phyloP scores from a whole-genome alignment of 2,329 filamentous ascomycete species.

The Sporothrix protearum region DNA sequence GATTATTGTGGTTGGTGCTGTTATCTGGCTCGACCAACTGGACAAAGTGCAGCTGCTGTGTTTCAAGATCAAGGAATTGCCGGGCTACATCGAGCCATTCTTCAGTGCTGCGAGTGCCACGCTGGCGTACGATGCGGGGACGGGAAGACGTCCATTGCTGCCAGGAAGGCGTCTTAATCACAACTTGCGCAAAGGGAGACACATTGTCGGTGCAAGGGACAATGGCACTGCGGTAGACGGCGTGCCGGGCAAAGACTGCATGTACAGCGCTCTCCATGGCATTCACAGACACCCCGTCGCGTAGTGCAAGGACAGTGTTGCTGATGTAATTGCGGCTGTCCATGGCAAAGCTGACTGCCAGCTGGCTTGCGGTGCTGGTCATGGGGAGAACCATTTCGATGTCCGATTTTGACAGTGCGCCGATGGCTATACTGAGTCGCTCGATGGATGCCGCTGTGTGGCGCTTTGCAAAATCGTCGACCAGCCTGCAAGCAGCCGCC shows the following conservation, averaged over 20 bases:
- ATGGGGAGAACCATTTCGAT: conserved; percentile 36
- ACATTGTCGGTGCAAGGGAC: conserved; percentile 35
- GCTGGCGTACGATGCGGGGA: background rate
- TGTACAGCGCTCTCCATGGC: conserved; percentile 32
- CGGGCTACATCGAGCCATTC: conserved; percentile 26
- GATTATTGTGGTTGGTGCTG: background rate
- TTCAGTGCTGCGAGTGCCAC: conserved; percentile 19
- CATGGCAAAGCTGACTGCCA: conserved; percentile 36
- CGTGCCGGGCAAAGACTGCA: conserved; percentile 31
- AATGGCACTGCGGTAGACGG: conserved; percentile 37
- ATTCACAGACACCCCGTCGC: conserved; percentile 29
- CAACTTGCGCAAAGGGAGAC: conserved; percentile 38
- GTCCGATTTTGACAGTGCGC: background rate
- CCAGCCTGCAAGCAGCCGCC: background rate
- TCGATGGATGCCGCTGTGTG: background rate
- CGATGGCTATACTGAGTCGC: background rate
- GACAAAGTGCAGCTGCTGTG: conserved; percentile 25
- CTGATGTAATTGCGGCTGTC: conserved; percentile 35
- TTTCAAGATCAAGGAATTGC: conserved; percentile 28
- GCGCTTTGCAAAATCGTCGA: background rate
- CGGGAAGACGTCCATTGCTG: background rate
- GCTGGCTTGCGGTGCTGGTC: conserved; percentile 37
- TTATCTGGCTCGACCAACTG: conserved; percentile 28
- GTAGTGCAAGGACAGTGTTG: conserved; percentile 33
- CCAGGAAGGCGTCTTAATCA: conserved; percentile 29